Evolutionary conservation across 1,284 basidiomycete species (phyloP).

Genomic region (Omphalotus olearius): DNA sequence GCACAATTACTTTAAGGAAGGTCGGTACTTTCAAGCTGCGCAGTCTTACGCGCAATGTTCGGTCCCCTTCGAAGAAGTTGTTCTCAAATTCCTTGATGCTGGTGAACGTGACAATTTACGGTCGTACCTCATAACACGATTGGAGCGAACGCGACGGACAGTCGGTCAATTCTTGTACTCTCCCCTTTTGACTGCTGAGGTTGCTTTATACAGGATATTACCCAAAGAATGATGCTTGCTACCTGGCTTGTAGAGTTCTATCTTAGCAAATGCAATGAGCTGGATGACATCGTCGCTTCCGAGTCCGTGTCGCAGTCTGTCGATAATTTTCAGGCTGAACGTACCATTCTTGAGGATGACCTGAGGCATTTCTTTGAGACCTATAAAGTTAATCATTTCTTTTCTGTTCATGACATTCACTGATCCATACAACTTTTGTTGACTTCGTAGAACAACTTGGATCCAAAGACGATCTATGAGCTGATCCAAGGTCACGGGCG

Average conservation of each 20-base stretch:
- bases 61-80: slow-evolving; percentile 89
- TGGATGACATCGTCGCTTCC: slow-evolving; percentile 87
- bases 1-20: slow-evolving; percentile 77
- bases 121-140: slow-evolving; percentile 84
- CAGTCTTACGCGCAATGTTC: slow-evolving; percentile 90
- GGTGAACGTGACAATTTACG: slow-evolving; percentile 91
- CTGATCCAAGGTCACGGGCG: slow-evolving; percentile 92
- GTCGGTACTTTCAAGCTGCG: slow-evolving; percentile 87
- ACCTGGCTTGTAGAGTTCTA: slow-evolving; percentile 99
- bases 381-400: slow-evolving; percentile 61
- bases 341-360: slow-evolving; percentile 87
- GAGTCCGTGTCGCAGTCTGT: slow-evolving; percentile 84
- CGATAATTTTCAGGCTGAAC: slow-evolving; percentile 82
- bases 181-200: background rate
- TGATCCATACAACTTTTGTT: background rate
- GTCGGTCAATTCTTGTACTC: slow-evolving; percentile 38
- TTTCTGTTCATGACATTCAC: background rate
- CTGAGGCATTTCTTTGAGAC: slow-evolving; percentile 89
- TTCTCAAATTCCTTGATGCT: slow-evolving; percentile 86
- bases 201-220: slow-evolving; percentile 65
- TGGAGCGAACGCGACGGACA: slow-evolving; percentile 78
- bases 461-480: slow-evolving; percentile 84
- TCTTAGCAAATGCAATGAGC: slow-evolving; percentile 92
- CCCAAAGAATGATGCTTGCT: slow-evolving; percentile 96
- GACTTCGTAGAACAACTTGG: slow-evolving; percentile 77